Base-by-base conservation (phyloP, 2,329 filamentous ascomycete genomes). In the Aplosporella prunicola region DNA sequence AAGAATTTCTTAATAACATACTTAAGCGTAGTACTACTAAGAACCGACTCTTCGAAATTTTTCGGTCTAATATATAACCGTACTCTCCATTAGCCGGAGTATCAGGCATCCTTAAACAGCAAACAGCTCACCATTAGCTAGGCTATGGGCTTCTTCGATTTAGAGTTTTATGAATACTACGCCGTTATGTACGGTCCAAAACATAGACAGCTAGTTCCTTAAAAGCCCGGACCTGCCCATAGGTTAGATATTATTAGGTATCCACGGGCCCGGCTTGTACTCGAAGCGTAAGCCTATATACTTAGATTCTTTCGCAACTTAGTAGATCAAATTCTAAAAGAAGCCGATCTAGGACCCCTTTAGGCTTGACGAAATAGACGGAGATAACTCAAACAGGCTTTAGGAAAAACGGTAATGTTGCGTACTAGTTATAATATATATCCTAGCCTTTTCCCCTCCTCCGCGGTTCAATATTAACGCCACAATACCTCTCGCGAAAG, bases 231-330 rank as follows among this genome's bases (percentile, higher is more conserved):
- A 0, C 32, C 33, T 5, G 45, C 42, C 5, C 51, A 53, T 29
- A 25, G 41, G 5, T 26, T 20, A 11, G 42, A 50, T 9, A 41
- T 45, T 5, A 14, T 52, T 3, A 48, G 50, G 7, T 54, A 46
- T 29, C 49, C 50, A 1, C 41, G 47, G 8, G 47, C 40, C 4
- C 31, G 34, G 3, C 32, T 55, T 3, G 20, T 48, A 3, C 20
- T 50, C 11, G 42, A 52, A 25, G 49, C 50, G 1, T 47, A 53
- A 25, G 32, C 39, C 10, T 22, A 15, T 11, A 20, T 52, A 1
- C 27, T 48, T 17, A 18, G 14, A 8, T 46, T 49, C 5, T 35
- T 51, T 1, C 40, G 43, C n/a, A 9, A 9, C 1, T 20, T 44
- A 2, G 31, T 50, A 6, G 41, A 41, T 1, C 23, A 34, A 10